phyloP scores from a whole-genome alignment of 108 stramenopile genomes.

The Tribonema minus region DNA sequence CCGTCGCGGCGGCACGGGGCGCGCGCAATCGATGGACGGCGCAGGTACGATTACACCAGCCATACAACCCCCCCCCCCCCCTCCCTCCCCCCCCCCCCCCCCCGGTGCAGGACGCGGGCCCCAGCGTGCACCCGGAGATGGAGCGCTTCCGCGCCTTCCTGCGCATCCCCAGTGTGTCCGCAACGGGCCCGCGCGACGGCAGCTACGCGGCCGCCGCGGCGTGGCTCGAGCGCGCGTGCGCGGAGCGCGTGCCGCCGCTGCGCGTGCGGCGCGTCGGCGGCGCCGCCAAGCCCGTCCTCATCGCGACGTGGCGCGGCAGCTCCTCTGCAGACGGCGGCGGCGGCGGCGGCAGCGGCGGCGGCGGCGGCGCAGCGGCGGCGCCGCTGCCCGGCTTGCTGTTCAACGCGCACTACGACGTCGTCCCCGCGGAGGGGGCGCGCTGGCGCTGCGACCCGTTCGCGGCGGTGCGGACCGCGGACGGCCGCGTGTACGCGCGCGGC shows the following conservation, averaged over 20 bases:
- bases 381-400: constrained; percentile 74
- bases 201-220: constrained; percentile 68
- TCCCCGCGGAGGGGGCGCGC: constrained; percentile 69
- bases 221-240: constrained; percentile 59
- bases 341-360: too few species aligned
- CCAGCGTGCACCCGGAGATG: neutral
- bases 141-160: constrained; percentile 18
- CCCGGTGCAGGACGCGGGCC: too few species aligned
- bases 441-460: constrained; percentile 72
- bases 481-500: constrained; percentile 83
- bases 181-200: constrained; percentile 68
- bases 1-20: too few species aligned
- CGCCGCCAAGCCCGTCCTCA: constrained; percentile 74
- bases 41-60: too few species aligned
- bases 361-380: too few species aligned
- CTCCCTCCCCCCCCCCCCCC: too few species aligned
- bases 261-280: too few species aligned
- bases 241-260: constrained; percentile 32
- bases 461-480: constrained; percentile 57
- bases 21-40: too few species aligned
- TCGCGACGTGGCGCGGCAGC: constrained; percentile 76
- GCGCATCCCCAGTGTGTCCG: constrained; percentile 33
- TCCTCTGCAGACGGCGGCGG: too few species aligned
- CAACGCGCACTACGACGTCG: constrained; percentile 94
- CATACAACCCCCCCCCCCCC: too few species aligned